Base-by-base conservation (phyloP, 75 land plant genomes). In the Pseudotsuga menziesii region DNA sequence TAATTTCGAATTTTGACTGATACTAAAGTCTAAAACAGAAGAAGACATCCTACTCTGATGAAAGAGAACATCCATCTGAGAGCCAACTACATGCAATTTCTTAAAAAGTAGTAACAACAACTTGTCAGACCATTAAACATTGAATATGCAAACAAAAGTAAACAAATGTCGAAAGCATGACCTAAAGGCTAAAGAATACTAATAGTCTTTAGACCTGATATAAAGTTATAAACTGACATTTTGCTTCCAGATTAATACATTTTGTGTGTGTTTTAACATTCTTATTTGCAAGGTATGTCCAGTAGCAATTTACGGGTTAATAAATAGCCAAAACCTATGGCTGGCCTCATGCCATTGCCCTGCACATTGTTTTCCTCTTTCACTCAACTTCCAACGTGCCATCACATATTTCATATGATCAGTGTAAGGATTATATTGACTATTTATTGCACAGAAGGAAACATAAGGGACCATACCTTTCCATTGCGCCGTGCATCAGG, bases 401-500 rank as follows among this genome's bases (percentile, higher is more conserved):
- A 17, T 66, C 16, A 17, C n/a, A 27, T 58, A 52, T 11, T 74
- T 52, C 9, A 57, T 74, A 74, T 74, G 6, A 36, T 74, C 7
- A 14, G 19, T 16, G 19, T 16, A 23, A 25, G 2, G 23, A 56
- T 74, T 73, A 23, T 19, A 73, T 35, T 54, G n/a, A 56, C 54
- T 15, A 5, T 27, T 19, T 62, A 62, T 69, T 69, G 35, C 32
- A 32, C 8, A 4, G 20, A 4, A 58, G 66, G 36, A 17, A 73
- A 55, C 72, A 48, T 32, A 41, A 36, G 72, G 0, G 25, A n/a
- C 56, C 56, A 25, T 75, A 94, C 95, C 93, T 97, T 97, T 56
- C 99, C 99, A 81, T 83, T 97, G 26, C 99, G 90, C 15, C 99
- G 90, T 25, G 92, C 70, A 87, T 97, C 99, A 44, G 77, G 32